Evolutionary conservation across 1,139 yeast species (phyloP), one percentile per base, ranked within the genome.

Genomic region (Yamadazyma membranifaciens): DNA sequence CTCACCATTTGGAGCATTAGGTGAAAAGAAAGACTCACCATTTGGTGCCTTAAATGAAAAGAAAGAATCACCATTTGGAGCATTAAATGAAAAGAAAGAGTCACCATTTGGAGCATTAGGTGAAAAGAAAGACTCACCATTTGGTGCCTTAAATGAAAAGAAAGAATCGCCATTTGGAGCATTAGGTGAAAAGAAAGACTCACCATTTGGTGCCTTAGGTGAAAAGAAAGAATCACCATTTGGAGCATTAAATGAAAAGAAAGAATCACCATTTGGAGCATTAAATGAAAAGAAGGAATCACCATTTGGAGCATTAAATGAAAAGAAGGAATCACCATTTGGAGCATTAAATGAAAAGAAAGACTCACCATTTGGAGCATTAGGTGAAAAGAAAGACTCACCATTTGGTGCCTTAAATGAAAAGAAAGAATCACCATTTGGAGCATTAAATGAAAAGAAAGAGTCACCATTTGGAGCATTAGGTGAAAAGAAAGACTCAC

Each of bases 1-100:
- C 10, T 34, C 37, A 27, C 34, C 34, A 11, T 34, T 34, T 28
- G 41, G 31, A 4, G 25, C 40, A 4, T 27, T 16, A 17, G 28
- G 14, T 14, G 32, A 35, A 10, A 20, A 35, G 26, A 26, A 34
- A 20, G 35, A 38, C 12, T 45, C 48, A 11, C 45, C 50, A 24
- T 45, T 45, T 33, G 45, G 38, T 10, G 17, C 25, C 12, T 13
- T 26, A 24, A n/a, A 9, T 7, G 36, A 34, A 24, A 20, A 13
- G 17, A 34, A 34, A 14, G 36, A 24, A 6, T 26, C 36, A 11
- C 39, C 40, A 14, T 41, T 39, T 30, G 42, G 35, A n/a, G 41
- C 39, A 9, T 20, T 31, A 2, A 33, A 34, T 20, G 32, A 31
- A 10, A 32, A 25, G 34, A 40, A 26, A 13, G 37, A 16, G 28